These are phyloP conservation scores for Didymella arachidicola DNA, from an alignment of 2,329 filamentous ascomycete species.

Conservation along the genomic window DNA sequence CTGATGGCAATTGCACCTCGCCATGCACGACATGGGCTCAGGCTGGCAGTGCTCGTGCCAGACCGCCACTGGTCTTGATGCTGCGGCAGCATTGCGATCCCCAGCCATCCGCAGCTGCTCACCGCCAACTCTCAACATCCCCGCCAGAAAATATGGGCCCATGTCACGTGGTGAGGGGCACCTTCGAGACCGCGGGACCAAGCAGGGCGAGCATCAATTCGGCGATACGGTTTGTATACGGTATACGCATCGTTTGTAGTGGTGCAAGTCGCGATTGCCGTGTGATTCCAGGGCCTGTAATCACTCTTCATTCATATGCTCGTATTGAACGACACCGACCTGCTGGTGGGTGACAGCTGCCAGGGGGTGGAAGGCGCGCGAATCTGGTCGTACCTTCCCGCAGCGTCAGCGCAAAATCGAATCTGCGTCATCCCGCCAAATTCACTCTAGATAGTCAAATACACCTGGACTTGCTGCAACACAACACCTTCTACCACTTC, in stretches of 20 bases:
- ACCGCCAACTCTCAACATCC: constrained; percentile 45
- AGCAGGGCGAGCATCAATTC: constrained; percentile 13
- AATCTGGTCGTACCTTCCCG: constrained; percentile 33
- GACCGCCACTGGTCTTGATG: constrained; percentile 27
- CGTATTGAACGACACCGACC: background rate
- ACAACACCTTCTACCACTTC: constrained; percentile 11
- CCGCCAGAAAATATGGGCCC: constrained; percentile 22
- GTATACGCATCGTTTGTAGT: background rate
- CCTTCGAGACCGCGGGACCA: constrained; percentile 16
- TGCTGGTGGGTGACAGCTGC: constrained; percentile 21
- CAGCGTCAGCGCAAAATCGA: constrained; percentile 23
- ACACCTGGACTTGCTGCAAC: constrained; percentile 11
- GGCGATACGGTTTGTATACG: constrained; percentile 1
- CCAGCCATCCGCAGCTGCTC: constrained; percentile 47
- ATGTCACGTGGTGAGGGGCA: constrained; percentile 48
- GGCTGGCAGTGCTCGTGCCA: constrained; percentile 29
- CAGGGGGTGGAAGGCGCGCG: constrained; percentile 32
- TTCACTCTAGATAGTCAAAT: constrained; percentile 28
- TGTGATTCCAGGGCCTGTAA: background rate
- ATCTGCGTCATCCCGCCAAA: constrained; percentile 39
- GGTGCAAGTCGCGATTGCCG: background rate
- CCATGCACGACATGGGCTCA: constrained; percentile 34
- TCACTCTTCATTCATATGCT: background rate
- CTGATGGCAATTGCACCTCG: constrained; percentile 22
- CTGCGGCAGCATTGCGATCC: constrained; percentile 26